phyloP scores from a whole-genome alignment of 2,329 filamentous ascomycete species.

The Hymenoscyphus repandus region DNA sequence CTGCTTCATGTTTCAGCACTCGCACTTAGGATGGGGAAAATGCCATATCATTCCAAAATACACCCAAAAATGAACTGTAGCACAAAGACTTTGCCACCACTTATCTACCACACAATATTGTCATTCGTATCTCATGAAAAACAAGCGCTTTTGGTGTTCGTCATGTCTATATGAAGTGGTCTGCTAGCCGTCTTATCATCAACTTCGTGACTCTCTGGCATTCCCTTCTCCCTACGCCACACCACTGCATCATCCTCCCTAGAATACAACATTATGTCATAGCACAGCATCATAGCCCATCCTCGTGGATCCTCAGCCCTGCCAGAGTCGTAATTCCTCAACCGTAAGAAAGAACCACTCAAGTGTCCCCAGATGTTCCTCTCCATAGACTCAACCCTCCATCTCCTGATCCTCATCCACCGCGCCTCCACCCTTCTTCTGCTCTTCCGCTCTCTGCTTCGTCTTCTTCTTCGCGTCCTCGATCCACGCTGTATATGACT shows the following conservation, averaged over 20 bases:
- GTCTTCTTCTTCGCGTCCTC: slow-evolving; percentile 59
- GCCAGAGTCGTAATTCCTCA: not conserved
- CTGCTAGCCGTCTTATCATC: too few relatives aligned
- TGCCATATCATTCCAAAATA: too few relatives aligned
- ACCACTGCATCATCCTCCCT: slow-evolving; percentile 9
- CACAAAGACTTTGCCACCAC: too few relatives aligned
- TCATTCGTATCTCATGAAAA: too few relatives aligned
- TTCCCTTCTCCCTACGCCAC: not conserved
- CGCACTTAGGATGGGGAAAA: too few relatives aligned
- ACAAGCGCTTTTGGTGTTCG: too few relatives aligned
- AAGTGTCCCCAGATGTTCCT: too few relatives aligned
- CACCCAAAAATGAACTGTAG: too few relatives aligned
- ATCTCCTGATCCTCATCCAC: slow-evolving; percentile 27
- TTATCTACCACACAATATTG: too few relatives aligned
- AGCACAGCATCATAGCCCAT: slow-evolving; percentile 8
- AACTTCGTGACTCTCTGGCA: not conserved
- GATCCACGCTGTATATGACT: slow-evolving; percentile 68
- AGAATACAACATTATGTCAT: slow-evolving; percentile 11
- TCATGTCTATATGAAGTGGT: too few relatives aligned
- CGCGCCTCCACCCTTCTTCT: slow-evolving; percentile 23
- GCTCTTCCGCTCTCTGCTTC: slow-evolving; percentile 32
- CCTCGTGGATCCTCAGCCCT: not conserved
- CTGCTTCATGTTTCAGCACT: too few relatives aligned
- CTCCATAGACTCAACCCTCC: slow-evolving; percentile 21
- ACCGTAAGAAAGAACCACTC: not conserved